These are phyloP conservation scores for Centella asiatica DNA, from an alignment of 129 eudicot genomes.

Conservation along the genomic window DNA sequence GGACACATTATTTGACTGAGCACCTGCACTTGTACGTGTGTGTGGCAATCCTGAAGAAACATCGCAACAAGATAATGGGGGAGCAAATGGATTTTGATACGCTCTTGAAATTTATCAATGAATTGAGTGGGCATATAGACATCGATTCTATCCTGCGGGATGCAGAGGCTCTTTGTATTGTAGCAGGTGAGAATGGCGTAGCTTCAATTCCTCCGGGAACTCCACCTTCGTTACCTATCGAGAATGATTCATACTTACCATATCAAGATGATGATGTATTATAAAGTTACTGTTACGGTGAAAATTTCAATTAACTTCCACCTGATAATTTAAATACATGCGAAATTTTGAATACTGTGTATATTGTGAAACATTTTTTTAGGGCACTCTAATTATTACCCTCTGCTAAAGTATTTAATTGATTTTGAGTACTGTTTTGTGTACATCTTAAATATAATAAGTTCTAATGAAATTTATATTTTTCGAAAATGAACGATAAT, in stretches of 20 bases:
- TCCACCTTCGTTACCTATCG: slow-evolving; percentile 79
- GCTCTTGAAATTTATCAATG: slow-evolving; percentile 80
- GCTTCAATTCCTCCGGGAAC: slow-evolving; percentile 98
- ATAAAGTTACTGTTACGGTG: too few species aligned
- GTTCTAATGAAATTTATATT: too few species aligned
- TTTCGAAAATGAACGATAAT: too few species aligned
- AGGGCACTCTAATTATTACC: too few species aligned
- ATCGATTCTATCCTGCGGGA: slow-evolving; percentile 62
- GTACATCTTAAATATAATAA: too few species aligned
- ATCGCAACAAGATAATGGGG: slow-evolving; percentile 78
- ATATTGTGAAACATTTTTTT: too few species aligned
- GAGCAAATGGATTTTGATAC: slow-evolving; percentile 97
- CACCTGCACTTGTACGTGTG: slow-evolving; percentile 85
- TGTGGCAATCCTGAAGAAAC: slow-evolving; percentile 72
- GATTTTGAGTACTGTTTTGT: too few species aligned
- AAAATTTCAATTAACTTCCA: too few species aligned
- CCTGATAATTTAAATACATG: too few species aligned
- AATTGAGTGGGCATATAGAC: slow-evolving; percentile 71
- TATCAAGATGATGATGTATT: slow-evolving; percentile 71
- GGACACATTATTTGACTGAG: slow-evolving; percentile 82
- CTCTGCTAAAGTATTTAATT: too few species aligned
- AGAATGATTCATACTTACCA: slow-evolving; percentile 46
- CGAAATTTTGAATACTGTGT: too few species aligned
- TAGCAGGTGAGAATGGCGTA: slow-evolving; percentile 87
- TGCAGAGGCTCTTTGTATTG: slow-evolving; percentile 87